These are phyloP conservation scores for Neobulgaria alba DNA, from an alignment of 2,329 filamentous ascomycete genomes.

Conservation along the genomic window DNA sequence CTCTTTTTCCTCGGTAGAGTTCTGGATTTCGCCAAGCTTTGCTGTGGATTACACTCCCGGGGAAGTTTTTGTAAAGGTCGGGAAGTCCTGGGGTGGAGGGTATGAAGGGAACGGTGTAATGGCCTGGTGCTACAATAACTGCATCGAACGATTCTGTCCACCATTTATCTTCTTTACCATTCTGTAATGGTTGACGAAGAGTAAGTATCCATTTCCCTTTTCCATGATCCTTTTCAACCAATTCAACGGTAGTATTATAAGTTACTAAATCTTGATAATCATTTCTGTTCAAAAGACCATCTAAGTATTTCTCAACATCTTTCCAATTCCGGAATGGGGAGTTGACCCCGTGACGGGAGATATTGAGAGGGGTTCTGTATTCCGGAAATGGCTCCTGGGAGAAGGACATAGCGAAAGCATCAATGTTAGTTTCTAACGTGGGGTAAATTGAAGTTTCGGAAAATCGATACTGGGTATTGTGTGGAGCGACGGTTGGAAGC, in stretches of 20 bases:
- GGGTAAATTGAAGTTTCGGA: slow-evolving; percentile 53
- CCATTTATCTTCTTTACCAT: slow-evolving; percentile 43
- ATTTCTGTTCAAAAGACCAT: slow-evolving; percentile 40
- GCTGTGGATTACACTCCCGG: slow-evolving; percentile 52
- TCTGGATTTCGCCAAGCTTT: slow-evolving; percentile 63
- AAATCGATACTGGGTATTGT: slow-evolving; percentile 39
- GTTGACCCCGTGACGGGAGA: slow-evolving; percentile 42
- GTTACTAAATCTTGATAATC: slow-evolving; percentile 44
- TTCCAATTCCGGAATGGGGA: slow-evolving; percentile 56
- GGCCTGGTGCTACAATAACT: slow-evolving; percentile 57
- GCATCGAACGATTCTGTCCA: slow-evolving; percentile 58
- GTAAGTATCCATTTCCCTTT: slow-evolving; percentile 42
- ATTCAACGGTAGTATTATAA: slow-evolving; percentile 54
- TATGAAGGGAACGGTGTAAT: slow-evolving; percentile 57
- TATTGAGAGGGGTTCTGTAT: slow-evolving; percentile 33
- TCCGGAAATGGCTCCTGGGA: slow-evolving; percentile 45
- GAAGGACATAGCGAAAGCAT: slow-evolving; percentile 50
- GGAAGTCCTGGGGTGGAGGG: slow-evolving; percentile 51
- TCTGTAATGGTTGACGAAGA: slow-evolving; percentile 36
- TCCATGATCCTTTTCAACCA: slow-evolving; percentile 39
- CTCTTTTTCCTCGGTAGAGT: slow-evolving; percentile 42
- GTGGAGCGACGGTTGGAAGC: slow-evolving; percentile 39
- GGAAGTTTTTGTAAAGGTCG: slow-evolving; percentile 46
- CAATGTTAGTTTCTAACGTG: slow-evolving; percentile 57
- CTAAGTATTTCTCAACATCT: slow-evolving; percentile 47